phyloP scores from a whole-genome alignment of 2,329 filamentous ascomycete species.

The Drechslerella dactyloides region DNA sequence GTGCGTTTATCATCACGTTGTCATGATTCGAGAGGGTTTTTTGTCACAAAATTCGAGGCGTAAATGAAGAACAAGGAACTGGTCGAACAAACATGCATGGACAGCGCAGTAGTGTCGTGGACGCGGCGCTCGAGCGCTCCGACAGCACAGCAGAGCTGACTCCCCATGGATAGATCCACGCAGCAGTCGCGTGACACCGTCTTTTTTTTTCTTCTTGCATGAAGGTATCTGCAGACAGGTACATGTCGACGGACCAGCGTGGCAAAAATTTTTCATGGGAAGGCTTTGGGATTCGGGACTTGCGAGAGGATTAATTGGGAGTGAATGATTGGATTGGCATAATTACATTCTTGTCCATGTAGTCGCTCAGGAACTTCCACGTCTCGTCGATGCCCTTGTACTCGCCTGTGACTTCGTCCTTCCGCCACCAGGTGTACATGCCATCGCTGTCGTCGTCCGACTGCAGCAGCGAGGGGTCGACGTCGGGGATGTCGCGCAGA shows the following conservation, averaged over 20 bases:
- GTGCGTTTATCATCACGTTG: no score
- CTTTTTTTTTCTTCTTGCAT: neutral
- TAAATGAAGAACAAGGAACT: no score
- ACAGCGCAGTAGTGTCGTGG: no score
- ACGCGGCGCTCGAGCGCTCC: no score
- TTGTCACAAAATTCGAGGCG: no score
- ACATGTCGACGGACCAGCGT: no score
- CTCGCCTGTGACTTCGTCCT: slow-evolving; percentile 57
- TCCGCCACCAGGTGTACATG: slow-evolving; percentile 68
- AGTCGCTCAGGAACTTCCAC: slow-evolving; percentile 52
- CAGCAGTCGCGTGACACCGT: neutral
- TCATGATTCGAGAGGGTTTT: no score
- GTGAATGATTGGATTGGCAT: neutral
- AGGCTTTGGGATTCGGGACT: neutral
- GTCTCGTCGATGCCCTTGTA: slow-evolving; percentile 52
- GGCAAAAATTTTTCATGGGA: no score
- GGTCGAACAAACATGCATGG: no score
- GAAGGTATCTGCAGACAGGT: no score
- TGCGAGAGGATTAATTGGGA: neutral
- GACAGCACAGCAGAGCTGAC: no score
- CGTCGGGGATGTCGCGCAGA: slow-evolving; percentile 62
- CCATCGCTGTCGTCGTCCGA: slow-evolving; percentile 62
- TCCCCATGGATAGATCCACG: no score
- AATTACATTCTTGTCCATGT: slow-evolving; percentile 51
- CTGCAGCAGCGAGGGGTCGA: slow-evolving; percentile 54